Conservation (phyloP, 2,329 filamentous ascomycete species). For the Curvularia sp. region DNA sequence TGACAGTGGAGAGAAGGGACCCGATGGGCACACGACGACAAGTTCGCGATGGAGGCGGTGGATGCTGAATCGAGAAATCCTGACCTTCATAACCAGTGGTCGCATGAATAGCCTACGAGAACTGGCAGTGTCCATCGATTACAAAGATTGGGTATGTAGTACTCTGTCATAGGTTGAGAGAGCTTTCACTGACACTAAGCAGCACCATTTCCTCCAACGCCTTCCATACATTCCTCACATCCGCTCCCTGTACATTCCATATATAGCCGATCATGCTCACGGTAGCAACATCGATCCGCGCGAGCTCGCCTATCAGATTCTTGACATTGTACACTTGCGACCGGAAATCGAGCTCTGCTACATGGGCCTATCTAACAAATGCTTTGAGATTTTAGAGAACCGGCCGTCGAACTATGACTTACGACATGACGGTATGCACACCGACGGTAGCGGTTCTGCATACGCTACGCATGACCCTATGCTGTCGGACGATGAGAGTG, state of each 20-base stretch:
- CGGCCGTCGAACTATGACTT: slow-evolving; percentile 56
- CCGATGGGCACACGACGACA: slow-evolving; percentile 50
- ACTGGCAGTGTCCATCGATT: slow-evolving; percentile 74
- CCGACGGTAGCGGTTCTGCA: slow-evolving; percentile 31
- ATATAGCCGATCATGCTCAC: slow-evolving; percentile 69
- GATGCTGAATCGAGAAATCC: slow-evolving; percentile 72
- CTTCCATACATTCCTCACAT: slow-evolving; percentile 75
- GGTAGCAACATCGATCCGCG: slow-evolving; percentile 64
- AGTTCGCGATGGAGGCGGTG: slow-evolving; percentile 68
- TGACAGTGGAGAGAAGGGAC: slow-evolving; percentile 69
- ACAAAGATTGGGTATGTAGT: slow-evolving; percentile 75
- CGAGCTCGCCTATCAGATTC: slow-evolving; percentile 77
- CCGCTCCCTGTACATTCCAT: slow-evolving; percentile 73
- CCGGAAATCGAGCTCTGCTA: slow-evolving; percentile 81
- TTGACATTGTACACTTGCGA: slow-evolving; percentile 78
- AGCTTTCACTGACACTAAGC: slow-evolving; percentile 19
- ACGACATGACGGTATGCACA: slow-evolving; percentile 41
- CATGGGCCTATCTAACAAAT: slow-evolving; percentile 77
- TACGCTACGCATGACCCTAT: slow-evolving; percentile 42
- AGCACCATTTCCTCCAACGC: slow-evolving; percentile 81
- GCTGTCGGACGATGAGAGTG: slow-evolving; percentile 49
- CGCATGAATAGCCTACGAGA: slow-evolving; percentile 76
- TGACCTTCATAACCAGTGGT: slow-evolving; percentile 77
- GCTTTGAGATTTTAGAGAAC: slow-evolving; percentile 80
- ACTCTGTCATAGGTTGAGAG: not conserved